Base-by-base conservation (phyloP, 2,329 filamentous ascomycete genomes). In the Colletotrichum cordylinicola region DNA sequence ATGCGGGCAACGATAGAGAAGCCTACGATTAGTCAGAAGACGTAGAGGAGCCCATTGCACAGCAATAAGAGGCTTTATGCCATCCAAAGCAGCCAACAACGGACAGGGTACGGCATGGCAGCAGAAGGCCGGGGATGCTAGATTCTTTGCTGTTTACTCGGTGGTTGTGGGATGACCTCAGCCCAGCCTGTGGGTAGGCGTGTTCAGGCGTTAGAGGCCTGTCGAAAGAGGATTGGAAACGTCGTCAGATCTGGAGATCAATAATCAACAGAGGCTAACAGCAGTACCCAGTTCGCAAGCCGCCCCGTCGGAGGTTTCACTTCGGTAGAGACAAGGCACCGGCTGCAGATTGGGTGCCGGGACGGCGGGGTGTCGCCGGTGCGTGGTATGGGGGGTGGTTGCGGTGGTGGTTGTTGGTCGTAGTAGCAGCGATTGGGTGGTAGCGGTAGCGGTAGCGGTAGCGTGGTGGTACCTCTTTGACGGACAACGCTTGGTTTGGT, bases 271-370 rank as follows among this genome's bases (percentile, higher is more conserved):
- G 29, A 64, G 21, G 31, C 29, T 52, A 35, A 24, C 37, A 56
- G 74, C 27, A 39, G 60, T 71, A 15, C 31, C 24, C 24, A 24
- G 35, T 21, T 65, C 56, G 27, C 58, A 58, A 24, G 24, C 70
- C 70, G 65, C 58, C 27, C 24, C 70, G 27, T 76, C 74, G 74
- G 74, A 76, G 74, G 74, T 73, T 76, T 76, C 74, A 76, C 56
- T 69, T 74, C 74, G 74, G 74, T 58, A 76, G 64, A 73, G 70
- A 64, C 48, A 75, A 73, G 64, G 70, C 70, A 73, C 64, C 70
- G 64, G 70, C 56, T 73, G 74, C 74, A 69, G 70, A 68, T 61
- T 60, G 56, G 64, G 58, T 76, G 70, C 70, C 74, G 70, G 74
- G 70, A 55, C 70, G 58, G 74, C 58, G 48, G 73, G 67, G 62